Base-by-base conservation (phyloP, 2,329 filamentous ascomycete genomes). In the Sphaerulina vaccinii region DNA sequence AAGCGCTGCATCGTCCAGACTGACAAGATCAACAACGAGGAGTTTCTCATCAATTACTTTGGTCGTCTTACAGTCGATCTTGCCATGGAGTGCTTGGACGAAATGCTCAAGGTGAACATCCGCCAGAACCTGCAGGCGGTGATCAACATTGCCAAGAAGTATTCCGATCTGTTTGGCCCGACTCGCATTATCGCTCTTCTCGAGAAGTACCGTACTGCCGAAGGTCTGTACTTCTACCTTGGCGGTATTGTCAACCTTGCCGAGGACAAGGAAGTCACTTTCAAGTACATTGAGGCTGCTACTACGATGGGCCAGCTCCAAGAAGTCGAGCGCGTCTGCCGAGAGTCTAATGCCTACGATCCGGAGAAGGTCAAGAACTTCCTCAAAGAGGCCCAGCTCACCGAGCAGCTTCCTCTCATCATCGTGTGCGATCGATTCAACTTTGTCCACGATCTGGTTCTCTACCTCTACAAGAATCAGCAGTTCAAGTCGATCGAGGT, bases 341-440 rank as follows among this genome's bases (percentile, higher is more conserved):
- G 95, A 56, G 93, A 99, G 71, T 52, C 42, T 22, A 52, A 62
- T 87, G 70, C 80, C 81, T 92, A 90, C 74, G 92, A 96, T 70
- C 81, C 90, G 0, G 90, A 96, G 73, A 95, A 96, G 79, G 90
- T 96, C 52, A 96, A 96, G 80, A 99, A 99, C 77, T 99, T 97
- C 82, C 78, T 99, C 56, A 99, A 99, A 77, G 95, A 99, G 71
- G 92, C 93, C 49, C 87, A 86, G 61, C 79, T 99, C 38, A 85
- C 86, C 1, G 93, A 99, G 72, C 92, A 96, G 75, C 80, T 99
- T 37, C 93, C 93, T 37, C 78, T 99, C 49, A 99, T 99, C 74
- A 96, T 97, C 63, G 90, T 99, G 53, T 99, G 95, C 74, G 93
- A 99, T 69, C 89, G 92, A n/a, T 96, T 95, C 81, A 95, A 97